Base-by-base conservation (phyloP, 108 stramenopile genomes). In the Nitzschia inconspicua region DNA sequence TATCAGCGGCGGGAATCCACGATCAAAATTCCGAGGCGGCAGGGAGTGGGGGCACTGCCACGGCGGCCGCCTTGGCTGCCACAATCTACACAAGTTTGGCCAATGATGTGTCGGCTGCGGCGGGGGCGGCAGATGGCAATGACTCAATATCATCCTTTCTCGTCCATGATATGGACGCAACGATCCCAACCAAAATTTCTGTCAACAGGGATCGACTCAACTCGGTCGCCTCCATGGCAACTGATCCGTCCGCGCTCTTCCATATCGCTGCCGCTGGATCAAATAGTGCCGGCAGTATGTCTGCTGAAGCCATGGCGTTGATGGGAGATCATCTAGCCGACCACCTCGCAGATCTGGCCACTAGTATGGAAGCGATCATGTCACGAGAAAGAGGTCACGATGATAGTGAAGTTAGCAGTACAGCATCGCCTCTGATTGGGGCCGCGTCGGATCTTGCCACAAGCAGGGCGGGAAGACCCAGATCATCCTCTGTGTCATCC, bases 71-170 rank as follows among this genome's bases (percentile, higher is more conserved):
- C 28, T 34, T 70, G 22, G 68, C 68, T 8, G 68, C 68, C 6
- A 51, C 44, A 18, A 31, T 70, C 11, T 70, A 66, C 55, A 48
- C 68, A 13, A 52, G 46, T 19, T 23, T 70, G 36, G 65, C 75
- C 39, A 80, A 81, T 63, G 79, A 83, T 47, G 37, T 81, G 26
- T 70, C 77, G 44, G 86, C 82, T 44, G 77, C 71, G 40, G 85
- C 76, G 22, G 79, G 71, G 8, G 70, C 66, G 44, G 23, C 58
- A 24, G 83, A 63, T 30, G 70, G 63, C 8, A 36, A 51, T 14
- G 70, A 72, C 31, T 72, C 70, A 3, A 47, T 72, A 24, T 72
- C 70, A 2, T 58, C 62, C 4, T 72, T 72, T 52, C 39, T 72
- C 18, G 57, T 64, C 7, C 32, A 43, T 16, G n/a, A n/a, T n/a